Base-by-base conservation (phyloP, 2,329 filamentous ascomycete genomes). In the Clonostachys rhizophaga region DNA sequence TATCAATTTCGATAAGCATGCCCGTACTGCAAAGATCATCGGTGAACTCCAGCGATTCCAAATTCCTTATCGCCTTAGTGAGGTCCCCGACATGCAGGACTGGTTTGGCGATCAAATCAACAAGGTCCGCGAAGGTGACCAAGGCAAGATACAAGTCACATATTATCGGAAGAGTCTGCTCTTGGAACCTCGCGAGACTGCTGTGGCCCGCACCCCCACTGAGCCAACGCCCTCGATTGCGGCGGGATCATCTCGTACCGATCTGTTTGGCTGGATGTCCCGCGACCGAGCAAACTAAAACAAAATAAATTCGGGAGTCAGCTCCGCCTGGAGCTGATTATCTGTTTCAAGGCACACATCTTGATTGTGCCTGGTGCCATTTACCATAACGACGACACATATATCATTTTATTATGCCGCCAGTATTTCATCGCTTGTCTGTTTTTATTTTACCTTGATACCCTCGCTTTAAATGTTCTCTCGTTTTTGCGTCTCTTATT, bases 1-100 rank as follows among this genome's bases (percentile, higher is more conserved):
- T 34, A 90, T 99, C 75, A 99, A 99, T 69, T 97, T 96, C 58
- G 92, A 97, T 74, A 97, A 97, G 70, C 91, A 97, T 64, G 87
- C 84, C 58, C 89, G 91, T 56, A 97, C 91, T 4, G 91, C 92
- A 42, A 94, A 91, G 68, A 95, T 97, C 61, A 95, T 99, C 58
- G 89, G 89, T 52, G 92, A 97, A 58, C 79, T 99, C 8, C 94
- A 99, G 65, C 86, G 91, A 16, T 97, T 97, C 72, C 94, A 99
- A 67, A 89, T 96, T 17, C 90, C 91, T 0, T 97, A 97, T 64
- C 81, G 86, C 7, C 78, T 99, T 16, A 79, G 79, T 2, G 87
- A 94, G 60, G 75, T 97, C 5, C 83, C 88, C 1, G 92, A 97
- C 57, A 78, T 99, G 63, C 92, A 97, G 63, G 86, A 92, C 20